These are phyloP conservation scores for Grifola frondosa DNA, from an alignment of 1,284 basidiomycete species.

Conservation along the genomic window DNA sequence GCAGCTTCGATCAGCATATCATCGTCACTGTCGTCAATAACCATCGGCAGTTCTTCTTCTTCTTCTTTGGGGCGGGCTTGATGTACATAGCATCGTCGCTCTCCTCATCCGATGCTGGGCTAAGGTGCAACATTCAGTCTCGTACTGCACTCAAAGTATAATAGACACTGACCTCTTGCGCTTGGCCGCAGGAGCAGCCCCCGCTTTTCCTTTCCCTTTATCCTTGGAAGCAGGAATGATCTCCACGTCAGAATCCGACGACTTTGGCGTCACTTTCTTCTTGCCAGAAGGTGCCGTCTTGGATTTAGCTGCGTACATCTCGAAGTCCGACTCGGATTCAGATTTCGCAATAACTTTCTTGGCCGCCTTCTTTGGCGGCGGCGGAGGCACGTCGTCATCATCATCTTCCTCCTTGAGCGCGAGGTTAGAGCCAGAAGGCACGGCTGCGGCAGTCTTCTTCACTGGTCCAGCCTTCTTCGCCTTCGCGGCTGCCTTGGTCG, in stretches of 20 bases:
- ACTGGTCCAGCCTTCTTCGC: conserved; percentile 30
- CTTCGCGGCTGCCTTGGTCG: conserved; percentile 58
- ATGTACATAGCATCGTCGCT: conserved; percentile 42
- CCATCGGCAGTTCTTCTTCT: conserved; percentile 14
- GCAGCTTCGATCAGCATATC: conserved; percentile 41
- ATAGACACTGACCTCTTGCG: conserved; percentile 50
- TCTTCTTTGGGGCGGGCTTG: conserved; percentile 41
- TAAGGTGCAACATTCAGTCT: conserved; percentile 12
- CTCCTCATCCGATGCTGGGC: conserved; percentile 33
- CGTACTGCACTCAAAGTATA: conserved; percentile 2
- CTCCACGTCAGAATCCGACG: conserved; percentile 30
- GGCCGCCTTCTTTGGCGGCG: conserved; percentile 27
- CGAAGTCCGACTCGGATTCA: conserved; percentile 42
- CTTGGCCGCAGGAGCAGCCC: conserved; percentile 37
- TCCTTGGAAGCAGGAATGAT: conserved; percentile 27
- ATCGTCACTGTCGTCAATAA: conserved; percentile 41
- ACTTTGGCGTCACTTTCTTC: conserved; percentile 22
- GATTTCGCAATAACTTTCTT: conserved; percentile 31
- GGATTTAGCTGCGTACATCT: conserved; percentile 31
- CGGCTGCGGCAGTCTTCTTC: conserved; percentile 30
- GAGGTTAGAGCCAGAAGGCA: conserved; percentile 30
- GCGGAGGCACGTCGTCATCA: conserved; percentile 24
- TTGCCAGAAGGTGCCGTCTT: too few species aligned
- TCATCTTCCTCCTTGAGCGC: conserved; percentile 28
- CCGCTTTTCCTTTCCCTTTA: conserved; percentile 41